These are phyloP conservation scores for Nectriaceae sp. DNA, from an alignment of 2,329 filamentous ascomycete species.

Conservation along the genomic window DNA sequence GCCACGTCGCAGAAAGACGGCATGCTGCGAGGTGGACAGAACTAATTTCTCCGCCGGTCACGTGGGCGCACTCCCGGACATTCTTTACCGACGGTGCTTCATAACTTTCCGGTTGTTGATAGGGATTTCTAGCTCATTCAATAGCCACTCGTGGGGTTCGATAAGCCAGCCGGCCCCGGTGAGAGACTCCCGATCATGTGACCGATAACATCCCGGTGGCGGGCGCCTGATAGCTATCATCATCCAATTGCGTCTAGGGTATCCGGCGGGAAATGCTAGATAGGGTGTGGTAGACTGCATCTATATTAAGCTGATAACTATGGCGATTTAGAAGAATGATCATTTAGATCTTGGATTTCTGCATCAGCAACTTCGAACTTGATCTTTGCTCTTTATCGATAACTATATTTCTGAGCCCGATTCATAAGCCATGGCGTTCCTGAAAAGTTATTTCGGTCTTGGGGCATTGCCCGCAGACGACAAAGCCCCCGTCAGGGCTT, in stretches of 20 bases:
- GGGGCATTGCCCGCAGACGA: constrained; percentile 24
- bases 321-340: constrained; percentile 2
- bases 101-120: too few species aligned
- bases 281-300: constrained; percentile 8
- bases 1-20: too few species aligned
- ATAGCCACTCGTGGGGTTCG: too few species aligned
- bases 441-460: constrained; percentile 42
- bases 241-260: constrained; percentile 2
- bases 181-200: constrained; percentile 10
- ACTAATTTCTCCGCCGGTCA: too few species aligned
- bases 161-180: too few species aligned
- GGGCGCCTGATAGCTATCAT: not conserved
- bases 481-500: constrained; percentile 33
- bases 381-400: not conserved
- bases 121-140: too few species aligned
- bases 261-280: not conserved
- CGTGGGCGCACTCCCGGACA: too few species aligned
- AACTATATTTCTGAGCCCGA: constrained; percentile 4
- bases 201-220: too few species aligned
- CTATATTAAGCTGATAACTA: constrained; percentile 16
- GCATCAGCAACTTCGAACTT: not conserved
- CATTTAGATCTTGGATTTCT: too few species aligned
- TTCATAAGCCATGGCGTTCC: constrained; percentile 21
- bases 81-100: too few species aligned
- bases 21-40: too few species aligned